These are phyloP conservation scores for Pyrenochaeta sp. DNA, from an alignment of 2,329 filamentous ascomycete genomes.

Conservation along the genomic window DNA sequence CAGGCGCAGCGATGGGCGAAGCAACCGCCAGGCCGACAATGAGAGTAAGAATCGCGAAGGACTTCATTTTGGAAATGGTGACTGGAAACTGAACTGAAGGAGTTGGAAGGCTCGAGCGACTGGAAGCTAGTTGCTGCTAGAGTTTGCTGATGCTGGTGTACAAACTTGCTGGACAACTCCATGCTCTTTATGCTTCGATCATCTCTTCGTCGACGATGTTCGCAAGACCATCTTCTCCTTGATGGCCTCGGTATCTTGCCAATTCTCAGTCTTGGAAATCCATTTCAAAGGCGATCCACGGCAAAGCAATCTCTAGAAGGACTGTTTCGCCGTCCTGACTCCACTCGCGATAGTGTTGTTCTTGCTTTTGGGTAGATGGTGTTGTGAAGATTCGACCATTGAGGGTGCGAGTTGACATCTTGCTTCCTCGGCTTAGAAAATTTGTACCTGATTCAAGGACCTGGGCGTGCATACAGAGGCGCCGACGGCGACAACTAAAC, in stretches of 20 bases:
- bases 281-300: background rate
- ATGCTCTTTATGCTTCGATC: background rate
- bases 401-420: background rate
- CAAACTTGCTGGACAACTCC: background rate
- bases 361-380: background rate
- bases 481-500: background rate
- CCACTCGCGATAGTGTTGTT: background rate
- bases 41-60: conserved; percentile 4
- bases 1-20: conserved; percentile 4
- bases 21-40: conserved; percentile 4
- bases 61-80: conserved; percentile 9
- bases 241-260: background rate
- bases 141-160: background rate
- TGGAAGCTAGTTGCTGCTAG: background rate
- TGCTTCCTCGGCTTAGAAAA: background rate
- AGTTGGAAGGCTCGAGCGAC: background rate
- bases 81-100: background rate
- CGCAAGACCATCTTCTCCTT: background rate
- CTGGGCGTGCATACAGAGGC: background rate
- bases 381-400: background rate
- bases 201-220: background rate
- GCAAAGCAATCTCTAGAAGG: background rate
- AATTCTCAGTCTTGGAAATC: background rate
- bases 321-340: background rate
- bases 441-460: background rate